A percentile compares a stretch with the other conserved stretches of the same genome.
phyloP scores from a whole-genome alignment of 108 stramenopile species.

The Nannochloropsis salina region DNA sequence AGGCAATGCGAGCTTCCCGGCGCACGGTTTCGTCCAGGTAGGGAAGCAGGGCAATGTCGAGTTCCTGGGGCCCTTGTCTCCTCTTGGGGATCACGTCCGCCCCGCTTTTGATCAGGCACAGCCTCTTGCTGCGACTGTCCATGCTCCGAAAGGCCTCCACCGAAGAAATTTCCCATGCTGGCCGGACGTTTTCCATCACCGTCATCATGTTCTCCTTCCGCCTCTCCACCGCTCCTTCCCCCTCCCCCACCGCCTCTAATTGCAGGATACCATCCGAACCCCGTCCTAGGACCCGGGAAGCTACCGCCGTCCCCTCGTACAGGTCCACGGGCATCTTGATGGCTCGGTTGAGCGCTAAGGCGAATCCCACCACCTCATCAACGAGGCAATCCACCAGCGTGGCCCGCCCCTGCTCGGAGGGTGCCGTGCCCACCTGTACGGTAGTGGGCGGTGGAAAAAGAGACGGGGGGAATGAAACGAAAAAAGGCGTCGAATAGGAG shows the following conservation, averaged over 20 bases:
- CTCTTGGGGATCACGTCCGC: neutral
- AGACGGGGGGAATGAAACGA: neutral
- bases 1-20: neutral
- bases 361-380: neutral
- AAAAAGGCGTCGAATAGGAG: neutral
- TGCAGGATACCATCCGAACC: neutral
- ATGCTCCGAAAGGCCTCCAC: neutral
- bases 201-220: neutral
- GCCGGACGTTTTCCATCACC: conserved; percentile 1
- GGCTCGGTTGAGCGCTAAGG: neutral
- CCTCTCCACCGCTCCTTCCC: neutral
- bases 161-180: conserved; percentile 1
- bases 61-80: neutral
- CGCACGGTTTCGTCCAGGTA: neutral
- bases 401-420: neutral
- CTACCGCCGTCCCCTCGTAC: neutral
- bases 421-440: no score
- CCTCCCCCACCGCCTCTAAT: neutral
- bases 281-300: neutral
- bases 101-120: neutral
- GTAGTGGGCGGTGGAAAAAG: neutral
- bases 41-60: neutral
- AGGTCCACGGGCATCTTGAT: conserved; percentile 10
- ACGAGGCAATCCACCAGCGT: neutral
- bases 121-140: neutral